Evolutionary conservation across 345 rosid genomes (phyloP), one percentile per base, ranked within the genome.

Genomic region (Acer negundo): DNA sequence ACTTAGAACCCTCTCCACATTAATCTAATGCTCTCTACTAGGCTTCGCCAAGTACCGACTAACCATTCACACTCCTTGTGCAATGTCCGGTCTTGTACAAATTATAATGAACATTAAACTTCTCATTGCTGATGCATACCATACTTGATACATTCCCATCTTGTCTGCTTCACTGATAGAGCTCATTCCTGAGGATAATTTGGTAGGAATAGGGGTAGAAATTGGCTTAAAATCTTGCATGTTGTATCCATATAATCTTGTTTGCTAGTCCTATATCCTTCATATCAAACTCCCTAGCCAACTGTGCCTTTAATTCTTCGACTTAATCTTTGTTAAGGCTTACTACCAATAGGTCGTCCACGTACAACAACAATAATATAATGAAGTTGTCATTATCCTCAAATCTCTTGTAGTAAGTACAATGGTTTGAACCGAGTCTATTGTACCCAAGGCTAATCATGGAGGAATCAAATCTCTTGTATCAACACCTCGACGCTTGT

Each of bases 1-100:
- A 44, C 58, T 69, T 0, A 69, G 22, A 56, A 69, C 44, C 16
- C 8, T 69, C 28, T 69, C 20, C 6, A 69, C 56, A 69, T 7
- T 17, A 46, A n/a, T 42, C 58, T 38, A 42, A 42, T 69, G 58
- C 58, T 69, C 58, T 69, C 15, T 69, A 20, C 56, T 38, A 44
- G 56, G 31, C 44, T 69, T n/a, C 1, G 38, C 38, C 59, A 69
- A n/a, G 72, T n/a, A 69, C 23, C 59, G 28, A 69, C 72, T 69
- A 44, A 42, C 58, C 19, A 15, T 47, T 38, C 51, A 22, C 23
- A 62, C 69, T 66, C 20, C 69, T 66, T 66, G n/a, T 69, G 59
- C 56, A 51, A 47, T 70, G 35, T 47, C 9, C 23, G 42, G 19
- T 24, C 44, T 51, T 51, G 31, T 28, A 40, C 42, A 40, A 4